Evolutionary conservation across 2,329 filamentous ascomycete genomes (phyloP).

Genomic region (Ceratocystis papillata): DNA sequence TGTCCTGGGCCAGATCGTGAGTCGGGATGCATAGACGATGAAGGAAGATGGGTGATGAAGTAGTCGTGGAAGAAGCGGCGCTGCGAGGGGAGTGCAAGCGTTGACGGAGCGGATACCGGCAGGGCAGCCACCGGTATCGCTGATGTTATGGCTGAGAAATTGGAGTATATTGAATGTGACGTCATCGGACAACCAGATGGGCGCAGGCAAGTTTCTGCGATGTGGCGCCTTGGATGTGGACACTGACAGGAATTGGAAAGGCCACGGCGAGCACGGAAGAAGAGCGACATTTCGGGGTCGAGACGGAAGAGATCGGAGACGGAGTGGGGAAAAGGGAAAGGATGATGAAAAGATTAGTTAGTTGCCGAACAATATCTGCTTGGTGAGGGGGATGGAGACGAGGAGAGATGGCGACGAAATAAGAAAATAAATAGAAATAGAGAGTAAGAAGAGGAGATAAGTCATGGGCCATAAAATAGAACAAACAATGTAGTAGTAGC

Average conservation of each 20-base stretch:
- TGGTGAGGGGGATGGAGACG: neutral
- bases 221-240: neutral
- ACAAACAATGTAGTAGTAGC: neutral
- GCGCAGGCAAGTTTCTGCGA: neutral
- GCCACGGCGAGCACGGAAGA: neutral
- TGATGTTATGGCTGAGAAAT: neutral
- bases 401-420: neutral
- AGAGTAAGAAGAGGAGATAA: neutral
- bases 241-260: conserved; percentile 5
- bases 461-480: neutral
- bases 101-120: neutral
- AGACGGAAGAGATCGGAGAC: neutral
- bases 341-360: neutral
- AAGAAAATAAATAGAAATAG: neutral
- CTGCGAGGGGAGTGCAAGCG: neutral
- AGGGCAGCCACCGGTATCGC: neutral
- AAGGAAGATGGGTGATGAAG: conserved; percentile 91
- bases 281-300: conserved; percentile 1
- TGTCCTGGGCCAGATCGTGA: conserved; percentile 63
- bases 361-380: neutral
- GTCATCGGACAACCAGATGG: conserved; percentile 18
- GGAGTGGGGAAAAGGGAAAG: neutral
- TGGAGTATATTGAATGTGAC: conserved; percentile 9
- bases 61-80: conserved; percentile 75
- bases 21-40: conserved; percentile 85